Evolutionary conservation across 1,284 basidiomycete genomes (phyloP), one percentile per base, ranked within the genome.

Genomic region (Ceratobasidium sp.): DNA sequence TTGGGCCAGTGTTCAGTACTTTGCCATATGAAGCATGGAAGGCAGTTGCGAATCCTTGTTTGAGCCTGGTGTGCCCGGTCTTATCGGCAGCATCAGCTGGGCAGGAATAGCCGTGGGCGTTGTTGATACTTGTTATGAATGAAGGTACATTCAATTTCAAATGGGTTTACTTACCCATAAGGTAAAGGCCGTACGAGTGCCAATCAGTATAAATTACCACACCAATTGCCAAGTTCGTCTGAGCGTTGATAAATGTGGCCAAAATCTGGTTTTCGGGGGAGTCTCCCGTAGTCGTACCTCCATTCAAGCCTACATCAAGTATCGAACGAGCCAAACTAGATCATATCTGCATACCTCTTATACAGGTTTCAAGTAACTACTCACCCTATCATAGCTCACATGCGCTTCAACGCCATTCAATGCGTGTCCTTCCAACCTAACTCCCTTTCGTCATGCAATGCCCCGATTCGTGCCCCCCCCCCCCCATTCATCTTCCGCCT

Each of bases 361-460:
- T n/a, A n/a, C n/a, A n/a, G n/a, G n/a, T n/a, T n/a, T n/a, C n/a
- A n/a, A n/a, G 42, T 45, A 45, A 45, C 11, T 45, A 35, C 45
- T 11, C 26, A 74, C 71, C 60, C 71, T 23, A 63, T 63, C 26
- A 10, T 83, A 85, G 79, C 82, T 79, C 81, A 93, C 94, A 81
- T 89, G 89, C n/a, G 88, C 91, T 47, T 85, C 83, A 26, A 90
- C 85, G 20, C 88, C 89, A 79, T 96, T 91, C 74, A 99, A 86
- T 15, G 98, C 96, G 83, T 97, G 93, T 33, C 85, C 86, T 37
- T 82, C 83, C 69, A 98, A 90, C 13, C 92, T 92, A 80, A 99
- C 86, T 76, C 89, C 89, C 81, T 89, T 86, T 11, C 86, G 91
- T 95, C 88, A 95, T 90, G 76, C 89, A 20, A 47, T 42, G 10